Base-by-base conservation (phyloP, 1,284 basidiomycete genomes). In the Tetrapyrgos nigripes region DNA sequence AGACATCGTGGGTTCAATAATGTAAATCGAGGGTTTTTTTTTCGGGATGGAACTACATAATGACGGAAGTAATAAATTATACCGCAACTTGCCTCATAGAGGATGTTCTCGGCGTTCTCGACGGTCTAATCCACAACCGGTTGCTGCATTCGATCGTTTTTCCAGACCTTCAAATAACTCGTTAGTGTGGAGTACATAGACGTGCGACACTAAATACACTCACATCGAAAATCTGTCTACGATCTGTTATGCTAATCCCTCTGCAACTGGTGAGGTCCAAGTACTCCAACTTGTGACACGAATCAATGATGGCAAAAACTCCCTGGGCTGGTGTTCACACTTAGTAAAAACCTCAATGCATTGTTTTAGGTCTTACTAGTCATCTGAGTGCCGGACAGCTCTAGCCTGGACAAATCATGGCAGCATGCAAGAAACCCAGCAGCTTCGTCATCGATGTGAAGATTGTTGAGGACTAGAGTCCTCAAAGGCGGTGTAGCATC, bases 211-310 rank as follows among this genome's bases (percentile, higher is more conserved):
- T n/a, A 46, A 46, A 29, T 17, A 31, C 48, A 58, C 63, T 47
- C 57, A 86, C 87, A 76, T 89, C 84, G 64, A 91, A 91, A 65
- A 91, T 86, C n/a, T 80, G 78, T 23, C 88, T 76, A 28, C 89
- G 75, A 60, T 89, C 84, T 2, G 75, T 76, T 4, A 89, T 76
- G 14, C 65, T 76, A 51, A 91, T 77, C 4, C 88, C 83, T 55
- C 88, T 80, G 62, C 89, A 91, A 57, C 86, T 84, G 1, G 86
- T 90, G 33, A 91, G 70, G 64, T 90, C 84, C 10, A 91, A 68
- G 19, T 76, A 79, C 59, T 76, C 70, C 24, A 91, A 70, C 27
- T 71, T 73, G 1, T 75, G 62, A 62, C 89, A 91, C 3, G 76
- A 78, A 62, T 89, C 83, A 31, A 91, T 74, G 50, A 91, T 81